Evolutionary conservation across 768 basidiomycete species (phyloP).

Genomic region (Tricholoma sp.): DNA sequence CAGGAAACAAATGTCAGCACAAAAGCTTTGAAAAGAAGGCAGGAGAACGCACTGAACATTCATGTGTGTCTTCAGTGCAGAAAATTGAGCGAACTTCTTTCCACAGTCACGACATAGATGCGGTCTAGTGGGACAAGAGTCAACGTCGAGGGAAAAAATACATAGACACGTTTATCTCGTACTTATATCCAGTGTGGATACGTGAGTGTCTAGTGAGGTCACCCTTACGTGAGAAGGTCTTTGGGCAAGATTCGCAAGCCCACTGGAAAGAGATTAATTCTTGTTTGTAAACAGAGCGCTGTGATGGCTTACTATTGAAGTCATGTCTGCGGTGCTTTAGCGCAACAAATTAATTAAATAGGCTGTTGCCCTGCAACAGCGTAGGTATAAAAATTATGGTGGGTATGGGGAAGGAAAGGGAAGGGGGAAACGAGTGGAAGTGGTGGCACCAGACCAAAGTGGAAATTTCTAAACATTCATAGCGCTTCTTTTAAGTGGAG

Average conservation of each 20-base stretch:
- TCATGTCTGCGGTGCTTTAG: constrained; percentile 6
- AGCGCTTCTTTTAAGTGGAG: constrained; percentile 11
- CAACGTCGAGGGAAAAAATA: neutral
- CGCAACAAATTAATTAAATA: constrained; percentile 9
- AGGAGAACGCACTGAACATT: constrained; percentile 56
- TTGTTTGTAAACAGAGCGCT: neutral
- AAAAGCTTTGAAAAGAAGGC: neutral
- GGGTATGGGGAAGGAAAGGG: too few species aligned
- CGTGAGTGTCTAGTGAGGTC: constrained; percentile 55
- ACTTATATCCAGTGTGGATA: constrained; percentile 50
- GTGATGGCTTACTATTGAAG: constrained; percentile 4
- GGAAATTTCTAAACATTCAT: constrained; percentile 2
- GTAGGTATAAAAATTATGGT: constrained; percentile 10
- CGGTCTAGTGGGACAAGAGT: constrained; percentile 33
- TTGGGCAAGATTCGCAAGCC: constrained; percentile 40
- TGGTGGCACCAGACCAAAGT: constrained; percentile 9
- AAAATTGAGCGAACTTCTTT: constrained; percentile 53
- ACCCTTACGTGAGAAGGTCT: constrained; percentile 48
- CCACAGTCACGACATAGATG: constrained; percentile 46
- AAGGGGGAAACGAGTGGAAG: constrained; percentile 12
- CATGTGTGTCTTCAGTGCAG: constrained; percentile 56
- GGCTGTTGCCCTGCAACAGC: constrained; percentile 26
- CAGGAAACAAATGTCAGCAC: neutral
- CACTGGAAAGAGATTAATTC: constrained; percentile 20
- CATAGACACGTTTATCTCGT: constrained; percentile 13